Base-by-base conservation (phyloP, 495 filamentous ascomycete genomes). In the Hypoxylon fragiforme region DNA sequence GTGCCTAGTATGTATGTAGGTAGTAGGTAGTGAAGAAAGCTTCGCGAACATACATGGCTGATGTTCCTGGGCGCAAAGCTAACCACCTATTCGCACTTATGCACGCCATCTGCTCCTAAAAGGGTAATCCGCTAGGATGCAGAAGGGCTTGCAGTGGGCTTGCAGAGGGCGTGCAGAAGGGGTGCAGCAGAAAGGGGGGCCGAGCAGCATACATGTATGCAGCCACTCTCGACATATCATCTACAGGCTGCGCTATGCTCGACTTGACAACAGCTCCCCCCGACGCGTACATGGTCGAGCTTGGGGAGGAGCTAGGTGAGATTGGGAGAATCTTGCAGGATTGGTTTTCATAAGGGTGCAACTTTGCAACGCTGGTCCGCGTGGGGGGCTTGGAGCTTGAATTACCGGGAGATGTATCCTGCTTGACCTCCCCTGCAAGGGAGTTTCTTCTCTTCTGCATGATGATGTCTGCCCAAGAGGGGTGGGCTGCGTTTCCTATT, bases 201-300 rank as follows among this genome's bases (percentile, higher is more conserved):
- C 49, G 56, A 60, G 57, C 50, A 20, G 43, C 32, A 44, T 34
- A 15, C 32, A 44, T 34, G 12, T 18, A 51, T 61, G 57, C 51
- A 51, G 51, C 46, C 46, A 51, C 45, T 60, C 50, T 61, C 57
- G 50, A 55, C 57, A 61, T 55, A 55, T 51, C 50, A 50, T 60
- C 44, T 60, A 60, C 57, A 52, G 39, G 3, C 31, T 12, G n/a
- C 19, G 48, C 49, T 43, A 50, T 34, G 43, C 34, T 45, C 40
- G 39, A 49, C 45, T 44, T 40, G 55, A 50, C 51, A 61, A 50
- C 57, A 51, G 36, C 40, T 60, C 42, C 41, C 30, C 50, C 50
- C n/a, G n/a, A n/a, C n/a, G n/a, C n/a, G n/a, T n/a, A 51, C 57
- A 51, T 55, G 45, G 50, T 61, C 51, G 57, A 42, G 32, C 24